Base-by-base conservation (phyloP, 805 yeast genomes). In the Saturnispora quitensis region DNA sequence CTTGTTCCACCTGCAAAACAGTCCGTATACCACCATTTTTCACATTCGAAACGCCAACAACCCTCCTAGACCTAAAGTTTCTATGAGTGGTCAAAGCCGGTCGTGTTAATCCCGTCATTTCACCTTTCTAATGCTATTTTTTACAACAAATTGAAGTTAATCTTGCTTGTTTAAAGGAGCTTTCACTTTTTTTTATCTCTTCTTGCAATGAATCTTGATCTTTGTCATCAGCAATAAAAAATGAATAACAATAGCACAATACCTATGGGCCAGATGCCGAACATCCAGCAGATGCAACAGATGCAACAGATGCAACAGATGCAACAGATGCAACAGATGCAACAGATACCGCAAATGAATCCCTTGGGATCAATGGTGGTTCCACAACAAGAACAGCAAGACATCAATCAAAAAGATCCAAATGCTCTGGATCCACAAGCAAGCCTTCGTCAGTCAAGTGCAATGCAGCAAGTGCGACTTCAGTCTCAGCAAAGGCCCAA, bases 381-480 rank as follows among this genome's bases (percentile, higher is more conserved):
- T 10, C 38, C 38, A 10, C 47, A 45, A 18, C 25, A 36, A 7
- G 40, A 40, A 15, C 44, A 40, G 7, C 42, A 38, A 38, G 22
- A 18, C 42, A 5, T 6, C 22, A 38, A 6, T 38, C 13, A 27
- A 46, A 24, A 10, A n/a, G 27, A 43, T 5, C 35, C 24, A 12
- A 34, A 43, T 2, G 42, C 42, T 8, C 43, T 47, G 18, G 58
- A 55, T 22, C 56, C 55, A 2, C 51, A 60, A 17, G 47, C 52
- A 12, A 48, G 48, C 2, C 46, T 57, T 48, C 50, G 53, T 33
- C 56, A 57, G 36, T 50, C 55, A 36, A 56, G 55, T 35, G 48
- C 54, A 3, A 45, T 57, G 20, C 61, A 57, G 31, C 57, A 57
- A 31, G 53, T 53, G 15, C 45, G 52, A 27, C 48, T 48, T 15